A percentile compares a stretch with the other conserved stretches of the same genome.
Evolutionary conservation across 2,329 filamentous ascomycete genomes (phyloP).

Genomic region (Tolypocladium sp.): DNA sequence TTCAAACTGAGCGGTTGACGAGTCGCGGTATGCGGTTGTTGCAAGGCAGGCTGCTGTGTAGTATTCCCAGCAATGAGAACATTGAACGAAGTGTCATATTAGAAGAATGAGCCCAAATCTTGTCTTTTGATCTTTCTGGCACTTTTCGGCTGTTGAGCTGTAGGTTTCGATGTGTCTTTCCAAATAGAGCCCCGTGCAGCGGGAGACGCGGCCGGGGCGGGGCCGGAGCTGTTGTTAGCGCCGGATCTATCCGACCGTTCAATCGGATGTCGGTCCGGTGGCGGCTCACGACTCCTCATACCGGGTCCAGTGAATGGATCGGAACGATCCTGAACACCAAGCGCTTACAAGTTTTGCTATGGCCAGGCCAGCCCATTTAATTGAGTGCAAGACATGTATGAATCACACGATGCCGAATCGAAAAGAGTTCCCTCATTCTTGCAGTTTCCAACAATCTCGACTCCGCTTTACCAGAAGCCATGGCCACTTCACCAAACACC

Average conservation of each 20-base stretch:
- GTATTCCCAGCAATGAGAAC: too few relatives aligned
- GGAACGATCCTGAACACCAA: too few relatives aligned
- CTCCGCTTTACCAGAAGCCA: too few relatives aligned
- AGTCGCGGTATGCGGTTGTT: not conserved
- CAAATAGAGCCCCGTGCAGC: not conserved
- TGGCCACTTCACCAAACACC: too few relatives aligned
- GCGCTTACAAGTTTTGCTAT: too few relatives aligned
- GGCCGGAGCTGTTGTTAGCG: not conserved
- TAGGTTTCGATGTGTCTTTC: not conserved
- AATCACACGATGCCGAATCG: too few relatives aligned
- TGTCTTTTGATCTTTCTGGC: not conserved
- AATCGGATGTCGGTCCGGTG: not conserved
- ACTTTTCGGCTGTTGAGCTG: not conserved
- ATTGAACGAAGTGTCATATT: not conserved
- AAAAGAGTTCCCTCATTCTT: too few relatives aligned
- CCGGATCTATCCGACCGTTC: not conserved
- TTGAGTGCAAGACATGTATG: too few relatives aligned
- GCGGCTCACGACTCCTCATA: not conserved
- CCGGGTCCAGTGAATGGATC: too few relatives aligned
- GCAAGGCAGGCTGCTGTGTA: too few relatives aligned
- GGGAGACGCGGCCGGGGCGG: not conserved
- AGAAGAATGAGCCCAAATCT: not conserved
- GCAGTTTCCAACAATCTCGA: too few relatives aligned
- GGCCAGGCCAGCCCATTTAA: too few relatives aligned
- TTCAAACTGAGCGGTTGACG: not conserved